Conservation (phyloP, 1,139 yeast species). For the Sugiyamaella xylanicola region DNA sequence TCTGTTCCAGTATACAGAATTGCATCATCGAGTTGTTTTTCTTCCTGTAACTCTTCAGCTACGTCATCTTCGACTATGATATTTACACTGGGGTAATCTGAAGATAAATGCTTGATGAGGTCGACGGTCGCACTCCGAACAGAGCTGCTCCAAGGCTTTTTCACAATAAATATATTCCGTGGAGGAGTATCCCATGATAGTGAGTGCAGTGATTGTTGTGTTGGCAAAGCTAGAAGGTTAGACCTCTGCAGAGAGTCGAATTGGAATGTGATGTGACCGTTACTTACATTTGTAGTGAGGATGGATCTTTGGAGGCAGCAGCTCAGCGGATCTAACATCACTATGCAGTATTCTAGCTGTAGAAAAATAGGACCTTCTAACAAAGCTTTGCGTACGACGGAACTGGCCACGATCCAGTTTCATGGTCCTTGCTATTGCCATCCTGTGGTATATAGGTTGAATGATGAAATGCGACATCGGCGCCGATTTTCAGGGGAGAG, state of each 20-base stretch:
- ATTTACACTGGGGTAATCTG: slow-evolving; percentile 67
- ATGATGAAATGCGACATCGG: too few relatives aligned
- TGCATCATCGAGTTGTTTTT: slow-evolving; percentile 41
- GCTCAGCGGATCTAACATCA: slow-evolving; percentile 12
- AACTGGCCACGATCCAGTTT: not conserved
- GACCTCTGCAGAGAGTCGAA: slow-evolving; percentile 4
- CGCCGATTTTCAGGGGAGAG: slow-evolving; percentile 14
- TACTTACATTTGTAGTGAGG: slow-evolving; percentile 26
- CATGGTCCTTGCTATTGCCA: not conserved
- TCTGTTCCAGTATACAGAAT: slow-evolving; percentile 48
- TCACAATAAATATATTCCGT: slow-evolving; percentile 73
- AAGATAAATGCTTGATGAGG: slow-evolving; percentile 59
- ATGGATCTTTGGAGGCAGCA: slow-evolving; percentile 22
- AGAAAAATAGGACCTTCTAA: slow-evolving; percentile 3
- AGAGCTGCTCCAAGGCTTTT: slow-evolving; percentile 75
- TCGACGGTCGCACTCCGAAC: slow-evolving; percentile 69
- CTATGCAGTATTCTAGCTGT: not conserved
- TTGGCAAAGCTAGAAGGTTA: slow-evolving; percentile 9
- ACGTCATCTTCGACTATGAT: slow-evolving; percentile 76
- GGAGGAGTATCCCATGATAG: slow-evolving; percentile 46
- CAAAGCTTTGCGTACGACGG: not conserved
- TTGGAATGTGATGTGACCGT: not conserved
- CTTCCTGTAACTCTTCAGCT: slow-evolving; percentile 63
- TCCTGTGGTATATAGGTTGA: too few relatives aligned
- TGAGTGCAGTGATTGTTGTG: slow-evolving; percentile 26